phyloP scores from a whole-genome alignment of 2,329 filamentous ascomycete genomes.

The Penicillium polonicum region DNA sequence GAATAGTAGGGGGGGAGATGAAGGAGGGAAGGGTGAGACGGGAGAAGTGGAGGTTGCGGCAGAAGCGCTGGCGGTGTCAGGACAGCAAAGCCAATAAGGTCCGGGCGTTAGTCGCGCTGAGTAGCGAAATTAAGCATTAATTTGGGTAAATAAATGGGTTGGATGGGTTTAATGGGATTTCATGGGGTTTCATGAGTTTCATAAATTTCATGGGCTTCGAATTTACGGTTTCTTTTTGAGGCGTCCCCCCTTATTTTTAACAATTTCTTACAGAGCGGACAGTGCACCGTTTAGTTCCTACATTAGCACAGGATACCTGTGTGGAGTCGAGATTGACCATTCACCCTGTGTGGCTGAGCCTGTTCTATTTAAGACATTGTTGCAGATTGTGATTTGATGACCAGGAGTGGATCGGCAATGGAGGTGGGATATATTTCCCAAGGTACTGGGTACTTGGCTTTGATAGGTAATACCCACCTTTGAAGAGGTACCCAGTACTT shows the following conservation, averaged over 20 bases:
- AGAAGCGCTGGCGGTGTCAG: slow-evolving; percentile 23
- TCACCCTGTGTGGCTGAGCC: slow-evolving; percentile 5
- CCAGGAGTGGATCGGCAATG: not conserved
- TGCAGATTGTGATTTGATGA: not conserved
- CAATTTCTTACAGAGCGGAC: not conserved
- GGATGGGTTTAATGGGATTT: not conserved
- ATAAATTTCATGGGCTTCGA: not conserved
- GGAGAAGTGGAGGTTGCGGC: slow-evolving; percentile 20
- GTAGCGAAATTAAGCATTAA: slow-evolving; percentile 2
- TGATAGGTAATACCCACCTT: not conserved
- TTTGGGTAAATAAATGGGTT: not conserved
- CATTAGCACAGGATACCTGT: not conserved
- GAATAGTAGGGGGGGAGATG: slow-evolving; percentile 1
- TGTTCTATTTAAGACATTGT: slow-evolving; percentile 9
- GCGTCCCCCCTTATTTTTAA: not conserved
- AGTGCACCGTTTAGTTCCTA: slow-evolving; percentile 1
- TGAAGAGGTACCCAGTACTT: not conserved
- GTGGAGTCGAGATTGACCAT: slow-evolving; percentile 4
- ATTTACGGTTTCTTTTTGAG: not conserved
- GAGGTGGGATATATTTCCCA: not conserved
- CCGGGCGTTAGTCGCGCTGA: slow-evolving; percentile 11
- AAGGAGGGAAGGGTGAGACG: slow-evolving; percentile 26
- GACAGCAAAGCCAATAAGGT: slow-evolving; percentile 5
- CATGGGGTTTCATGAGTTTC: not conserved
- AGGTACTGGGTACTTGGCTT: slow-evolving; percentile 5